Evolutionary conservation across 2,329 filamentous ascomycete species (phyloP), one percentile per base, ranked within the genome.

Genomic region (Aureobasidium namibiae): DNA sequence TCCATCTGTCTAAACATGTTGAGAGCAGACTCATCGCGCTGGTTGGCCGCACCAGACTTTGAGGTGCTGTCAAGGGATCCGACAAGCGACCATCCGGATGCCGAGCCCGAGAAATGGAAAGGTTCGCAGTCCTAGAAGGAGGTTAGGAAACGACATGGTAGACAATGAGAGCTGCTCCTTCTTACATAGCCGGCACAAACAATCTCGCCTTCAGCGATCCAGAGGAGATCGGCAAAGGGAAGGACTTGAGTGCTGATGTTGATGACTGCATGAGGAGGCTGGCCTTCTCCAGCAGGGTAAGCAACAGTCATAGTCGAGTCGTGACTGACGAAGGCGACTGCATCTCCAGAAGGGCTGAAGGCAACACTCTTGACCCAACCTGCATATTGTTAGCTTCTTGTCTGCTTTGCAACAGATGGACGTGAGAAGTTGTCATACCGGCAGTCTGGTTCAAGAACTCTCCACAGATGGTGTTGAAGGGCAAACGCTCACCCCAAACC

Each of bases 1-100:
- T 99, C 94, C 94, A 99, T 97, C 78, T 96, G 92, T 68, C 86
- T 85, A 78, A 99, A 99, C 90, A 97, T 96, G 75, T 97, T 96
- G 72, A 96, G 78, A 24, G 94, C 94, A 64, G 89, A 94, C 73
- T 97, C 94, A 75, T 97, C 94, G 33, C 88, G 82, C 59, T 83
- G 82, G 60, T 81, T 85, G 2, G 62, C 62, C 24, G 61, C 62
- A 18, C 64, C 66, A 16, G 63, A 59, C 31, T 62, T 65, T 2
- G 64, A 63, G 18, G 62, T 57, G 45, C 60, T 59, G 76, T 96
- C 92, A 62, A 97, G 77, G 4, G 89, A 87, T 33, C 91, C 92
- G 36, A 82, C 83, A 38, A 96, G 78, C 69, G 90, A 82, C 94
- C 94, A 99, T 44, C 92, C 92, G 34, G 77, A 76, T 65, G 88